A percentile compares a stretch with the other conserved stretches of the same genome.
These are phyloP conservation scores for Cladosporium colombiae DNA, from an alignment of 2,329 filamentous ascomycete species.

Conservation along the genomic window DNA sequence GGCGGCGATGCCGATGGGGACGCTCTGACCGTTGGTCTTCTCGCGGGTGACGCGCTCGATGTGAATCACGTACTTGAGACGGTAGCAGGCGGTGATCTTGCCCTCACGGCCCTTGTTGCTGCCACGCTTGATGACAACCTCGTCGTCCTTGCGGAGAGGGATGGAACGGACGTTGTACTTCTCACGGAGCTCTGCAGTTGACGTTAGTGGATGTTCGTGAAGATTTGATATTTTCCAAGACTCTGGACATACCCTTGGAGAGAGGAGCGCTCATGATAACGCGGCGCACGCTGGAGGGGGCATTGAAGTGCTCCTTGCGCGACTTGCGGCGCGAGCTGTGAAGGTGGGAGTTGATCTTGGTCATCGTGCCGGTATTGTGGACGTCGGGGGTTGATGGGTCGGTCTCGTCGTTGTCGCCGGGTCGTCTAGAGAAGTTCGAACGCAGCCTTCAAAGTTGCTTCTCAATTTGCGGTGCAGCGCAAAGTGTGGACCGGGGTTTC, in stretches of 20 bases:
- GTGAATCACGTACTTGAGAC: conserved; percentile 97
- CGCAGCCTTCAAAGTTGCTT: background rate
- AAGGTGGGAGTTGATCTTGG: conserved; percentile 67
- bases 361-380: conserved; percentile 59
- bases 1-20: conserved; percentile 90
- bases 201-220: conserved; percentile 29
- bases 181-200: conserved; percentile 72
- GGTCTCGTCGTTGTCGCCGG: conserved; percentile 28
- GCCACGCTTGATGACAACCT: conserved; percentile 84
- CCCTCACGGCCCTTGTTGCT: conserved; percentile 97
- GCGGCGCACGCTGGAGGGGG: conserved; percentile 90
- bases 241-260: conserved; percentile 64
- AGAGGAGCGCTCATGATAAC: conserved; percentile 96
- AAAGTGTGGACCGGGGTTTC: background rate
- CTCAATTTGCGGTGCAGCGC: background rate
- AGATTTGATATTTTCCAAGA: conserved; percentile 18
- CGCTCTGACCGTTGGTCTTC: conserved; percentile 95
- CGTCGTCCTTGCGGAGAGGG: conserved; percentile 89
- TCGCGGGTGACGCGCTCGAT: conserved; percentile 95
- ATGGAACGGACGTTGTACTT: conserved; percentile 89
- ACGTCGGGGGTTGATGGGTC: conserved; percentile 22
- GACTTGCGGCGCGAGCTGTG: conserved; percentile 94
- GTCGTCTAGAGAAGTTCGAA: conserved; percentile 9
- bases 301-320: conserved; percentile 96
- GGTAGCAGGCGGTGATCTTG: conserved; percentile 97